phyloP scores from a whole-genome alignment of 331 rosid species.

The Arachis monticola region DNA sequence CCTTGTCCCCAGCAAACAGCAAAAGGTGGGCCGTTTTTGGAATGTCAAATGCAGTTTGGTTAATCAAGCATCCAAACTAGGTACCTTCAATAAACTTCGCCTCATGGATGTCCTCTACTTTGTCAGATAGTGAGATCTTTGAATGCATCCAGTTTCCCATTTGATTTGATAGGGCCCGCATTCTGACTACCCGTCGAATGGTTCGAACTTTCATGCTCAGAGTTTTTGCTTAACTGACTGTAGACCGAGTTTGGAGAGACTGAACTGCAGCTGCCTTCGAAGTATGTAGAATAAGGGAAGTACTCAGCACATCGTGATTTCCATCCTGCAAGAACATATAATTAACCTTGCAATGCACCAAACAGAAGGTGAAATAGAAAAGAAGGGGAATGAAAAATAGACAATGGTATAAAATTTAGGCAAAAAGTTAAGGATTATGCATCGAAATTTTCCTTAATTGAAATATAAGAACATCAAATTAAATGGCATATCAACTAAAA shows the following conservation, averaged over 20 bases:
- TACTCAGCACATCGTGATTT: conserved; percentile 72
- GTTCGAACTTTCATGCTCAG: conserved; percentile 60
- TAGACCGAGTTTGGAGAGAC: conserved; percentile 64
- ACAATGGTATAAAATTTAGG: neutral
- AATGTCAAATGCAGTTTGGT: conserved; percentile 40
- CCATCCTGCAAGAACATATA: conserved; percentile 71
- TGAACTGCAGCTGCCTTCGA: conserved; percentile 76
- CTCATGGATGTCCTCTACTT: conserved; percentile 35
- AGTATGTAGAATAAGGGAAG: conserved; percentile 81
- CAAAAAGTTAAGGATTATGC: neutral
- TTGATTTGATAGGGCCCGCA: conserved; percentile 54
- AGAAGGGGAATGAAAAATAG: neutral
- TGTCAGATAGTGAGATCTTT: conserved; percentile 60
- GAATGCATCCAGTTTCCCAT: conserved; percentile 73
- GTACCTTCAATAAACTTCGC: conserved; percentile 32
- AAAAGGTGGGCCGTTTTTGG: conserved; percentile 25
- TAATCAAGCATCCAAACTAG: conserved; percentile 40
- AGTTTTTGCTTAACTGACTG: conserved; percentile 52
- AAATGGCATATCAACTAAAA: conserved; percentile 11
- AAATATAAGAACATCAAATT: neutral
- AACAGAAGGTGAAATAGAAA: neutral
- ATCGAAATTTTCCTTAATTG: neutral
- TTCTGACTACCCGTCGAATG: conserved; percentile 45
- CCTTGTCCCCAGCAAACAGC: conserved; percentile 38
- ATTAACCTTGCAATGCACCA: neutral